Base-by-base conservation (phyloP, 148 eudicot genomes). In the Rhododendron mucronatum region DNA sequence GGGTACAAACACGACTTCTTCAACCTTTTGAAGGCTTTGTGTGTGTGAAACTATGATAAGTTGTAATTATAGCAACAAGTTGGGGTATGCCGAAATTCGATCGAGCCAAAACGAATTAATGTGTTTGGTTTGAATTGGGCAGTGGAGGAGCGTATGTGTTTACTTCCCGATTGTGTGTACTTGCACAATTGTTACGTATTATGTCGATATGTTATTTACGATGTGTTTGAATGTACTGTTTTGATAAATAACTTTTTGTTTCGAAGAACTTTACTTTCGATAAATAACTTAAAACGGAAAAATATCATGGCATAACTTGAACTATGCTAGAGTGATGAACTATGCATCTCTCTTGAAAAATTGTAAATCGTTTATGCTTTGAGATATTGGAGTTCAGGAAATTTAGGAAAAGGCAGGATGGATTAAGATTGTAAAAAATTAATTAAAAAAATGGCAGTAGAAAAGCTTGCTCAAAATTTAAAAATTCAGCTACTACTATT, bases 1-100 rank as follows among this genome's bases (percentile, higher is more conserved):
- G 88, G 83, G 47, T 84, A 47, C 65, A 87, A 87, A 39, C 71
- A 79, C 26, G 86, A 87, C 78, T 83, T 86, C 55, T 86, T 83
- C 69, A 67, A 87, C 28, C 69, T 78, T 13, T 48, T 87, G 55
- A 83, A 84, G 80, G 86, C 83, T 82, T 28, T 78, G 28, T 74
- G 41, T 28, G 44, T 14, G 44, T 55, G 65, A 30, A 59, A 28
- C 21, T 41, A 35, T 26, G 1, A 81, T 81, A 7, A 20, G 23
- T 18, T 41, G 44, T 16, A 41, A 35, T 14, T 4, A 74, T 14
- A 26, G 73, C 14, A 26, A 67, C 74, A 67, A 26, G 74, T 3
- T 26, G 35, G 74, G 73, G 74, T 3, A 50, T 0, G 61, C 35
- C 23, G 51, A 30, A 45, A 23, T 79, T 35, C 8, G 2, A 69